Conservation (phyloP, 495 filamentous ascomycete genomes). For the Daldinia caldariorum region DNA sequence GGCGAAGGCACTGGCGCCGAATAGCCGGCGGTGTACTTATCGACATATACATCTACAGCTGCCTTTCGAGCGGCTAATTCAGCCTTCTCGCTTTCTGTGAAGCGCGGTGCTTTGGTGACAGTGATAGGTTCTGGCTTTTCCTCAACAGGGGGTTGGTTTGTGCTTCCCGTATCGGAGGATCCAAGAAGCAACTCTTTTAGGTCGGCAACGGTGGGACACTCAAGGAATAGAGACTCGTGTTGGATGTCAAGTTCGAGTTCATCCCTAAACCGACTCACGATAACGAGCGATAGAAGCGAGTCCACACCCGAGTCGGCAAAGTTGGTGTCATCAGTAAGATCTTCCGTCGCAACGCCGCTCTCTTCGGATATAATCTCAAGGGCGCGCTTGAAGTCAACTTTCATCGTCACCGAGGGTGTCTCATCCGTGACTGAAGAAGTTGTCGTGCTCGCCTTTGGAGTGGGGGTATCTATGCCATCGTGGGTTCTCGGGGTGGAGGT, state of each 20-base stretch:
- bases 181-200: conserved; percentile 5
- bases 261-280: conserved; percentile 54
- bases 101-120: background rate
- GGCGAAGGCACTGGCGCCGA: background rate
- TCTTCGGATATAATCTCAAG: conserved; percentile 1
- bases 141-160: background rate
- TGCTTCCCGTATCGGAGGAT: background rate
- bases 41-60: background rate
- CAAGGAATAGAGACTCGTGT: conserved; percentile 49
- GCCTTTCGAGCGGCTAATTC: background rate
- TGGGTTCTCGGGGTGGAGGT: background rate
- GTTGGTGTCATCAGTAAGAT: conserved; percentile 56
- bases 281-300: conserved; percentile 57
- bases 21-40: background rate
- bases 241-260: conserved; percentile 59
- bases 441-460: background rate
- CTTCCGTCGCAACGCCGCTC: conserved; percentile 59
- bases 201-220: conserved; percentile 30
- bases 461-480: background rate
- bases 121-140: background rate
- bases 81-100: background rate
- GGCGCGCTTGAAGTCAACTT: conserved; percentile 4
- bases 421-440: background rate
- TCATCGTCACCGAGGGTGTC: background rate
- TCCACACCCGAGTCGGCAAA: conserved; percentile 60